Evolutionary conservation across 257 asterid genomes (phyloP).

Genomic region (Solanum chaucha): DNA sequence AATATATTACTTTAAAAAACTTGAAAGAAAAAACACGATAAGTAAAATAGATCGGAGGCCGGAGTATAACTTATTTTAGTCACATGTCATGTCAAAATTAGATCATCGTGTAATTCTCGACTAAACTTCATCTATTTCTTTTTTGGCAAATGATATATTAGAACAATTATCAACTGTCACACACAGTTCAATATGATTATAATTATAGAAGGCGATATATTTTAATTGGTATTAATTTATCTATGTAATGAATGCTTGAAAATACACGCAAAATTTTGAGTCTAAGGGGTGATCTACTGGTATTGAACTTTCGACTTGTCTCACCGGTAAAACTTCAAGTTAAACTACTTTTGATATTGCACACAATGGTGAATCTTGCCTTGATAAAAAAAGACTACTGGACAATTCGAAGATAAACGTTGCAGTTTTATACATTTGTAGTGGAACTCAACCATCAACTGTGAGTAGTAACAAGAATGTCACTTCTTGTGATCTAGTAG

Average conservation of each 20-base stretch:
- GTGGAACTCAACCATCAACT: not conserved
- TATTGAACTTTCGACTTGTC: not conserved
- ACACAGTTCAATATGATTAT: not conserved
- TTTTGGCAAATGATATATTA: too few species aligned
- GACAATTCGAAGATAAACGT: too few species aligned
- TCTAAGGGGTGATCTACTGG: not conserved
- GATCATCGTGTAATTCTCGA: too few species aligned
- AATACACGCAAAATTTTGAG: not conserved
- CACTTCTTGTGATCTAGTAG: not conserved
- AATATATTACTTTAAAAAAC: too few species aligned
- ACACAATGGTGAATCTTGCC: too few species aligned
- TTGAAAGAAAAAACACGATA: too few species aligned
- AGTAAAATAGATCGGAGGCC: too few species aligned
- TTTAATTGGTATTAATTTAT: too few species aligned
- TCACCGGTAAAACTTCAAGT: not conserved
- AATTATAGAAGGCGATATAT: not conserved
- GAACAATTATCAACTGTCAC: not conserved
- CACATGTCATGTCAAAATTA: not conserved
- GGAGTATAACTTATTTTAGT: not conserved
- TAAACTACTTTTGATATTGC: not conserved
- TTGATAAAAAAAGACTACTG: too few species aligned
- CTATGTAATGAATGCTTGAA: not conserved
- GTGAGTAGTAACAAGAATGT: not conserved
- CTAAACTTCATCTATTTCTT: too few species aligned
- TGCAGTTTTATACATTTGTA: too few species aligned